Conservation (phyloP, 2,329 filamentous ascomycete species). For the Mollisia scopiformis region DNA sequence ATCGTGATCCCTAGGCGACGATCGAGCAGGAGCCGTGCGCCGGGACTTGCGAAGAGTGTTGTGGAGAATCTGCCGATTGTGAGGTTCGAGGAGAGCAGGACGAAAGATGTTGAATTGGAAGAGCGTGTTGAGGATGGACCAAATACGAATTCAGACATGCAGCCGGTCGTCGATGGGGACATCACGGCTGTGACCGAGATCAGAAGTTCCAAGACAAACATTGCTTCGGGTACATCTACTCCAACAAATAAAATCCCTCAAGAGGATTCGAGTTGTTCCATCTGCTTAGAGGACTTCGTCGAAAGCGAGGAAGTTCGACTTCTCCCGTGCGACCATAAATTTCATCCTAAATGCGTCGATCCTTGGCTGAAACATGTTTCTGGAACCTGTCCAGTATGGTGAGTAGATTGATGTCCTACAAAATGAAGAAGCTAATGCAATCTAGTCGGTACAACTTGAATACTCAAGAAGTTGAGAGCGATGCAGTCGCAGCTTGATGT, state of each 20-base stretch:
- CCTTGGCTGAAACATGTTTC: conserved; percentile 10
- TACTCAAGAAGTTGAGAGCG: background rate
- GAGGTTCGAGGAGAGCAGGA: background rate
- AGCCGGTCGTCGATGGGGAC: too few relatives aligned
- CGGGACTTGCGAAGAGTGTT: conserved; percentile 9
- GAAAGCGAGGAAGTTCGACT: conserved; percentile 10
- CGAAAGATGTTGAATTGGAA: conserved; percentile 3
- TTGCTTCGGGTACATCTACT: background rate
- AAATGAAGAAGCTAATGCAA: background rate
- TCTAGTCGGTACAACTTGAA: background rate
- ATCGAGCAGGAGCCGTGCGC: background rate
- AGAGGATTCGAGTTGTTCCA: conserved; percentile 1
- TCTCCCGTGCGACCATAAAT: conserved; percentile 4
- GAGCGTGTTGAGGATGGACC: background rate
- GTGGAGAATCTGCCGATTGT: conserved; percentile 4
- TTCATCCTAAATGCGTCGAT: conserved; percentile 8
- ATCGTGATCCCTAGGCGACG: too few relatives aligned
- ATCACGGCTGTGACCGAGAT: too few relatives aligned
- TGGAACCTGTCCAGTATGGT: conserved; percentile 11
- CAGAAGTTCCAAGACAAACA: too few relatives aligned
- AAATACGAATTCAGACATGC: too few relatives aligned
- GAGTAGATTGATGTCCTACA: background rate
- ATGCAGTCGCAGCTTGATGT: background rate
- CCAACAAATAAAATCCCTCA: background rate
- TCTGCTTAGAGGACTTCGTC: conserved; percentile 10